Evolutionary conservation across 2,329 filamentous ascomycete genomes (phyloP).

Genomic region (Parascedosporium putredinis): DNA sequence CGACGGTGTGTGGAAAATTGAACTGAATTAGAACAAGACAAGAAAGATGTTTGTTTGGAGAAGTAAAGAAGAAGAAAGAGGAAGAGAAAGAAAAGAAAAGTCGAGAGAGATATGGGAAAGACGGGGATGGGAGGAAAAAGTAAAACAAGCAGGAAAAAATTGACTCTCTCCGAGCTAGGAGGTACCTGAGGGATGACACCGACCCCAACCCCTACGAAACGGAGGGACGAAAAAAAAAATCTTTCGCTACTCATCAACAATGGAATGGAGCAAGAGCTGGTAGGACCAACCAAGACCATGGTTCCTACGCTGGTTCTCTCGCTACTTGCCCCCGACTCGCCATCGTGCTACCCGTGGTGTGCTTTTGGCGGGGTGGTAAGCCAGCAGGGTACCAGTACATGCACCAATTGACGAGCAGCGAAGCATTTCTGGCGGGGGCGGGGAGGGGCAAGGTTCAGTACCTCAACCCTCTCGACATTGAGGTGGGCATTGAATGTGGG

Average conservation of each 20-base stretch:
- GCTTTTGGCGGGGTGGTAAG: not conserved
- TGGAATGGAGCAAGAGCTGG: too few species aligned
- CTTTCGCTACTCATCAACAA: too few species aligned
- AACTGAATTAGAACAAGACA: slow-evolving; percentile 5
- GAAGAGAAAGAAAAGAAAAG: not conserved
- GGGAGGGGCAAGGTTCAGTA: slow-evolving; percentile 5
- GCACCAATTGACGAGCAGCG: not conserved
- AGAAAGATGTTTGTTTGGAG: slow-evolving; percentile 6
- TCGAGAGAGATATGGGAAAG: slow-evolving; percentile 1
- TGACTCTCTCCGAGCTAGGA: slow-evolving; percentile 4
- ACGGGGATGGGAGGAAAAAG: not conserved
- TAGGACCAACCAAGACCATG: too few species aligned
- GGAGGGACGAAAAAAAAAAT: too few species aligned
- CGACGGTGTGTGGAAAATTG: slow-evolving; percentile 13
- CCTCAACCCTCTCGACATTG: too few species aligned
- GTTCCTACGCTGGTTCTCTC: too few species aligned
- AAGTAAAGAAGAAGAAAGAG: slow-evolving; percentile 6
- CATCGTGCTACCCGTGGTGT: too few species aligned
- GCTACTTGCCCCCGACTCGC: too few species aligned
- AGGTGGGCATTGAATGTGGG: too few species aligned
- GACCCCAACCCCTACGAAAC: too few species aligned
- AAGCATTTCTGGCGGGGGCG: slow-evolving; percentile 3
- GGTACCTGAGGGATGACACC: too few species aligned
- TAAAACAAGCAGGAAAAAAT: not conserved
- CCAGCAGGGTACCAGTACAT: not conserved